Evolutionary conservation across 2,329 filamentous ascomycete genomes (phyloP).

Genomic region (Alternaria sp.): DNA sequence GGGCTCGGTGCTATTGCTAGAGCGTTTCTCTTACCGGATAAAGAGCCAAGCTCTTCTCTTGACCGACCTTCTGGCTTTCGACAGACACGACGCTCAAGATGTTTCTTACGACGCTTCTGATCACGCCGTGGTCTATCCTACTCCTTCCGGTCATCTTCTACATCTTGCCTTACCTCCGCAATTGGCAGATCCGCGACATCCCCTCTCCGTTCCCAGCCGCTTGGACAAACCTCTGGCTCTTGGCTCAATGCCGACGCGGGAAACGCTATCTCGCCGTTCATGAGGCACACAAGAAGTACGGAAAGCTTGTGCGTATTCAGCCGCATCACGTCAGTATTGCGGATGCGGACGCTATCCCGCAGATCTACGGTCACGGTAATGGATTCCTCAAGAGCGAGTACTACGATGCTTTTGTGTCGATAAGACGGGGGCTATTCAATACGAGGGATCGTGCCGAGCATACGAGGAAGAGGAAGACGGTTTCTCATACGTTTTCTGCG

Average conservation of each 20-base stretch:
- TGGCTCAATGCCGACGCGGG: conserved; percentile 68
- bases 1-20: background rate
- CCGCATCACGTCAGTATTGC: conserved; percentile 84
- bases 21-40: background rate
- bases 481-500: conserved; percentile 84
- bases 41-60: background rate
- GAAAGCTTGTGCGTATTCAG: conserved; percentile 81
- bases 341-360: conserved; percentile 76
- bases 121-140: conserved; percentile 57
- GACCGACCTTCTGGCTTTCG: background rate
- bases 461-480: conserved; percentile 85
- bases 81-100: conserved; percentile 22
- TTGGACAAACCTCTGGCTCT: conserved; percentile 82
- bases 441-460: conserved; percentile 83
- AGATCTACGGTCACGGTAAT: conserved; percentile 72
- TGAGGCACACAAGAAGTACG: conserved; percentile 74
- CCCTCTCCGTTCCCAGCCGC: conserved; percentile 69
- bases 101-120: conserved; percentile 45
- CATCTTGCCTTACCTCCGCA: conserved; percentile 66
- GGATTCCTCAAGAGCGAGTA: conserved; percentile 70
- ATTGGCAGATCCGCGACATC: conserved; percentile 60
- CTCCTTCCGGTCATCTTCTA: conserved; percentile 61
- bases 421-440: conserved; percentile 86
- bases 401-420: conserved; percentile 91
- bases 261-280: conserved; percentile 66